Percentiles rank a stretch among this genome's conserved stretches.
These are phyloP conservation scores for Fistulinella prunicolor DNA, from an alignment of 768 basidiomycete species.

Conservation along the genomic window DNA sequence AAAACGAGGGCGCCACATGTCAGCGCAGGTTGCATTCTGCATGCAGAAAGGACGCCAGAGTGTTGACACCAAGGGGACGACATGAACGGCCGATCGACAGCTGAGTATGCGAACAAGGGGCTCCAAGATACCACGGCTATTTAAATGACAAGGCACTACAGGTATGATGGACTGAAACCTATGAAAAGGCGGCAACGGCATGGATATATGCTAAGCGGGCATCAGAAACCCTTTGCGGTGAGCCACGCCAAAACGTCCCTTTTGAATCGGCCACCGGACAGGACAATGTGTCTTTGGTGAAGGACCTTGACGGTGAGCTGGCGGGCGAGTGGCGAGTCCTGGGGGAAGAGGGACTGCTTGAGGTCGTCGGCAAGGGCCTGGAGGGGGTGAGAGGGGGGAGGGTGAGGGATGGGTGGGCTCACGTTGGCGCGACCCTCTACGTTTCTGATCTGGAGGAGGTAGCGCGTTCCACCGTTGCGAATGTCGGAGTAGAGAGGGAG, in stretches of 20 bases:
- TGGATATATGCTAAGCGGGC: constrained; percentile 9
- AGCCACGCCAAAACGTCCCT: constrained; percentile 62
- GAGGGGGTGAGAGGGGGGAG: neutral
- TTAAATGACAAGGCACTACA: constrained; percentile 13
- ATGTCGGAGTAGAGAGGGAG: constrained; percentile 77
- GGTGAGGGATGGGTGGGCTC: constrained; percentile 21
- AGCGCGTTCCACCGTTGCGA: constrained; percentile 60
- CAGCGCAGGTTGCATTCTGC: too few species aligned
- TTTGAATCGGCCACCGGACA: constrained; percentile 65
- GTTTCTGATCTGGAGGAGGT: constrained; percentile 60
- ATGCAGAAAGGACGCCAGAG: too few species aligned
- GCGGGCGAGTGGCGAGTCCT: too few species aligned
- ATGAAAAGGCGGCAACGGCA: constrained; percentile 7
- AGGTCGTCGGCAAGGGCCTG: constrained; percentile 64
- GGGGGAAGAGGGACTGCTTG: constrained; percentile 45
- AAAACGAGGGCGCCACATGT: neutral
- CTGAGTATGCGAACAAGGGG: too few species aligned
- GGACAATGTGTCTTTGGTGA: constrained; percentile 51
- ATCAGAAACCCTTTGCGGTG: constrained; percentile 59
- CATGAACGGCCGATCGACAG: too few species aligned
- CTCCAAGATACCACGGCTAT: constrained; percentile 10
- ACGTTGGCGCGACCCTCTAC: constrained; percentile 63
- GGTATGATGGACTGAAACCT: constrained; percentile 9
- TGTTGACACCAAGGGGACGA: too few species aligned
- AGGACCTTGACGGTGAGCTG: constrained; percentile 48